phyloP scores from a whole-genome alignment of 148 eudicot species.

The Beta vulgaris region DNA sequence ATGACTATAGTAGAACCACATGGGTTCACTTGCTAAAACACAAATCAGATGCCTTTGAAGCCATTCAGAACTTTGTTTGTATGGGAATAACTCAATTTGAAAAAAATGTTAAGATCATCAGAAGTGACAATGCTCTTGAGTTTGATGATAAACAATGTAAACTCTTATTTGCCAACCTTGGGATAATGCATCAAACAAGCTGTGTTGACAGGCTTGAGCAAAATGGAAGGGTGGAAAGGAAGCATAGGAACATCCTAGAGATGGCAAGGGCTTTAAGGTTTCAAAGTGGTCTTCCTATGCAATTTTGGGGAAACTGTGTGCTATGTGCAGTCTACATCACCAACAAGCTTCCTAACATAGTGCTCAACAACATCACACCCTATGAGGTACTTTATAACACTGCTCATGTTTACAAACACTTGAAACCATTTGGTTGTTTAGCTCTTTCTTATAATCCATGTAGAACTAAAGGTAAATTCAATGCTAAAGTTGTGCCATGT shows the following conservation, averaged over 20 bases:
- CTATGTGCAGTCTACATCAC: not conserved
- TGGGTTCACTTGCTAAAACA: not conserved
- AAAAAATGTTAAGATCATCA: not conserved
- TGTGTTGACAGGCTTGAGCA: too few species aligned
- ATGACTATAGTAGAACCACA: not conserved
- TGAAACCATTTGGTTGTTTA: not conserved
- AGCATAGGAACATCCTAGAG: not conserved
- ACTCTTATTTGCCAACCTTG: not conserved
- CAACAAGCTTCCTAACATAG: not conserved
- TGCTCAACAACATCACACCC: too few species aligned
- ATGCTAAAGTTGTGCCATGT: not conserved
- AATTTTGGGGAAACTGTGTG: too few species aligned
- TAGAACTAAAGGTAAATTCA: not conserved
- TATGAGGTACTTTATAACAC: not conserved
- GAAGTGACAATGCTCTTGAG: slow-evolving; percentile 6
- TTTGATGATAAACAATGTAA: too few species aligned
- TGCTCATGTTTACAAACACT: not conserved
- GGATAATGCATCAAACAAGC: not conserved
- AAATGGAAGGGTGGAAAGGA: not conserved
- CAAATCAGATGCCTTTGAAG: not conserved
- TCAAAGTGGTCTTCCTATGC: too few species aligned
- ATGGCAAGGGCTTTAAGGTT: not conserved
- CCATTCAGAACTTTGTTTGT: too few species aligned
- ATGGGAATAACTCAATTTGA: not conserved
- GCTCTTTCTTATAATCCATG: not conserved